Conservation (phyloP, 306 rosid species). For the Glycine soja region DNA sequence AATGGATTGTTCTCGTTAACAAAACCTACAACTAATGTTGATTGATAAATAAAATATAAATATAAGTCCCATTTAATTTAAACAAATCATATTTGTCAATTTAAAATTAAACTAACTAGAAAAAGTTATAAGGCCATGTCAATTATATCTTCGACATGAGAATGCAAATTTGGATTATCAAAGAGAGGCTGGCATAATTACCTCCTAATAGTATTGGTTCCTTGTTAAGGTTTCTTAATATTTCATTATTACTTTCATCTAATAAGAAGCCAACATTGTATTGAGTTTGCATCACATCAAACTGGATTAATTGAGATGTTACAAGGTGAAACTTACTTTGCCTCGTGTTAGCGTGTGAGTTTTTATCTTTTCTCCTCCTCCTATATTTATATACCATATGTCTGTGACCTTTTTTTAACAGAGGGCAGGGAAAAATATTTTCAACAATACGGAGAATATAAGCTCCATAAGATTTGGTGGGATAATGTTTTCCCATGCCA, state of each 20-base stretch:
- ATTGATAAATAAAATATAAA: no score
- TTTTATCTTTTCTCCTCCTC: background rate
- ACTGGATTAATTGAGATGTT: background rate
- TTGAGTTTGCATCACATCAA: background rate
- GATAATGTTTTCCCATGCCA: slow-evolving; percentile 92
- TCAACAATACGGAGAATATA: slow-evolving; percentile 69
- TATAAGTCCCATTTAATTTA: background rate
- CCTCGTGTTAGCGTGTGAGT: background rate
- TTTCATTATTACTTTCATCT: background rate
- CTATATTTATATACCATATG: background rate
- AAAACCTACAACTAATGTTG: no score
- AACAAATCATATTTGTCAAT: background rate
- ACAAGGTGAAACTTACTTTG: background rate
- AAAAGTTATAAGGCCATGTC: background rate
- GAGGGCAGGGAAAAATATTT: slow-evolving; percentile 76
- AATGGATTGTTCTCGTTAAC: background rate
- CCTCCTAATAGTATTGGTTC: background rate
- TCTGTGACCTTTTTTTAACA: slow-evolving; percentile 40
- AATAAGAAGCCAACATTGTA: background rate
- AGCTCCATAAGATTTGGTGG: slow-evolving; percentile 77
- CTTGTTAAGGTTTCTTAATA: background rate
- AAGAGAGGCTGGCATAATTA: background rate
- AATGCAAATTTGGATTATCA: background rate
- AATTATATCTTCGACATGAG: background rate
- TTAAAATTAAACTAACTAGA: background rate